Evolutionary conservation across 106 monocot species (phyloP), one percentile per base, ranked within the genome.

Genomic region (Alisma plantagoaquatica): DNA sequence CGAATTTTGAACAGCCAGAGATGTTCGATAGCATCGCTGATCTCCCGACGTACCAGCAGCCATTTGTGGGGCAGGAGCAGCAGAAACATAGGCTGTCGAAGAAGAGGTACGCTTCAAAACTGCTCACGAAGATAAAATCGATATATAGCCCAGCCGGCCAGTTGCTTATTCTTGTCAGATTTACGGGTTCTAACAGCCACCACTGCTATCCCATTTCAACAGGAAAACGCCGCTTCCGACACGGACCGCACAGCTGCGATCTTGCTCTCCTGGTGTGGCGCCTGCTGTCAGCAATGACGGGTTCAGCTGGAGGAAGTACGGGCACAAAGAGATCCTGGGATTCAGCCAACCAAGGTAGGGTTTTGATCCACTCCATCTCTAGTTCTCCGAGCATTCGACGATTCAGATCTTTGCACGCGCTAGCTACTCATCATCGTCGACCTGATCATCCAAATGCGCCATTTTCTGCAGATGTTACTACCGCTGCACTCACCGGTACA

Each of bases 41-140:
- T 22, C 49, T 49, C n/a, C n/a, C n/a, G n/a, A n/a, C n/a, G n/a
- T 5, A 60, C 68, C 28, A 49, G 48, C 41, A 31, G 33, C 17
- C 69, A 56, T 22, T 57, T 65, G 57, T 63, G 15, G 48, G 76
- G 76, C 63, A 80, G 73, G 63, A 86, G 85, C 80, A 79, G 62
- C 16, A 2, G 16, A 28, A 28, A 1, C 6, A 1, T 22, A n/a
- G n/a, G n/a, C 14, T 38, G 35, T 38, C 35, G 14, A 38, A 6
- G 6, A 6, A 7, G 35, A 38, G 14, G 35, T 6, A 38, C 14
- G 35, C 14, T 38, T 38, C 35, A 7, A 14, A 38, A 38, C n/a
- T n/a, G n/a, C n/a, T 38, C 9, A 38, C 35, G 35, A 38, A 38
- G 17, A 2, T 2, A 38, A 38, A 38, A 38, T 38, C 35, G 18